Evolutionary conservation across 2,329 filamentous ascomycete genomes (phyloP), one percentile per base, ranked within the genome.

Genomic region (Aureobasidium namibiae): DNA sequence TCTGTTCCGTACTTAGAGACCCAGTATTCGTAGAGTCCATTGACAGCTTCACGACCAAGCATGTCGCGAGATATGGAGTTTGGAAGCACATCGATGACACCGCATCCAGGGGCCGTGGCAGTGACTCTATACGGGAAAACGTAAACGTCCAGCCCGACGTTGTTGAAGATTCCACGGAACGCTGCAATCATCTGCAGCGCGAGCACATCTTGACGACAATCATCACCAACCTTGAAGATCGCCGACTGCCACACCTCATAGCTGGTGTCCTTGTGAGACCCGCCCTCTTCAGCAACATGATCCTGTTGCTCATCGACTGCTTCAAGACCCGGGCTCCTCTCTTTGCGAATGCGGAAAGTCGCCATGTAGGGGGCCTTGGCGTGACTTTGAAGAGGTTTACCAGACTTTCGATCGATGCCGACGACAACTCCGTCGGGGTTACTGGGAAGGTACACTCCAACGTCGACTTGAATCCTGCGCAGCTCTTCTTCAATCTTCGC

Each of bases 351-450:
- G 49, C 94, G 85, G 81, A 99, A 99, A 0, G 94, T 99, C 11
- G 94, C 95, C 92, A 99, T 96, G 74, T 91, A 99, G 0, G 94
- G 94, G 7, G 95, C 92, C 74, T 99, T 99, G 61, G 94, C 95
- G 73, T 99, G 95, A 72, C 90, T 95, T 73, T 99, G 94, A 45
- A 99, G 78, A 3, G 95, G 95, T 73, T 97, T 99, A 61, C 94
- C 94, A 14, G 92, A 97, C 74, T 96, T 96, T 62, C 94, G 87
- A 72, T 99, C 94, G 70, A 99, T 99, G 31, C 95, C 94, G 65
- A 99, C 91, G 41, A 99, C 94, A 16, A 95, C 88, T 39, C 94
- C 94, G 65, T 99, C 95, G 0, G 94, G 94, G 69, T 99, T 99
- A 73, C 90, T 94, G 1, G 94, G 94, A 16, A 99, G 81, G 72